phyloP scores from a whole-genome alignment of 164 flowering plant species.

The Nymphaea thermarum region DNA sequence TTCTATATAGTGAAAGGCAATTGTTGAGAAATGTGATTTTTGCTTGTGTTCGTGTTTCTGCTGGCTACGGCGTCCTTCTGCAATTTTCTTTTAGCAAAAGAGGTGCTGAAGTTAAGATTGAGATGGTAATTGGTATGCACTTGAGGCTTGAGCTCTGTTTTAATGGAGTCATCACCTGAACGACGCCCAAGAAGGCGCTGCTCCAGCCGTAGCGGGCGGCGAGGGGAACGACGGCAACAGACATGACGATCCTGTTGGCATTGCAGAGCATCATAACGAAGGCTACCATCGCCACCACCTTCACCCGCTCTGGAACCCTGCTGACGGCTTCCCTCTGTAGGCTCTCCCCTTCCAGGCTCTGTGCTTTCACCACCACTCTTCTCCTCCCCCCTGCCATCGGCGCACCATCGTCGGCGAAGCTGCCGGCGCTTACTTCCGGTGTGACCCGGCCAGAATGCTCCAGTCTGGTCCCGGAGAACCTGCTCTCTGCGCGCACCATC shows the following conservation, averaged over 20 bases:
- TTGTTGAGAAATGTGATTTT: no score
- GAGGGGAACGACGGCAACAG: conserved; percentile 84
- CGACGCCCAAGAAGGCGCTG: conserved; percentile 80
- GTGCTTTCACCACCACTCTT: conserved; percentile 27
- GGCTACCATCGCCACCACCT: conserved; percentile 74
- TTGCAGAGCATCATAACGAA: conserved; percentile 75
- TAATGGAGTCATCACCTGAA: conserved; percentile 44
- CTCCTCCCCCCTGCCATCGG: not conserved
- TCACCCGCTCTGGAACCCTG: conserved; percentile 52
- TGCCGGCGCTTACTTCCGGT: not conserved
- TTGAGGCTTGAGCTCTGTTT: no score
- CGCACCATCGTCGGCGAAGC: not conserved
- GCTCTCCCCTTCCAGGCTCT: conserved; percentile 47
- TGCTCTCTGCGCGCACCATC: not conserved
- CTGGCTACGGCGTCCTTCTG: no score
- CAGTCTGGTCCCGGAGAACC: not conserved
- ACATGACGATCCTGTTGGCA: conserved; percentile 92
- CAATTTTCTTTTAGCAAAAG: no score
- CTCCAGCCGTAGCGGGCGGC: conserved; percentile 74
- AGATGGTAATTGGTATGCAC: no score
- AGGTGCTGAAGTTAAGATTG: no score
- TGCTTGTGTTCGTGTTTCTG: no score
- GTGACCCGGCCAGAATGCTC: not conserved
- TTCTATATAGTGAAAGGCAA: no score
- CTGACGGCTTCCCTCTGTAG: not conserved